Conservation (phyloP, 225 moss, liverwort and hornwort species). For the Bryoerythrophyllum caledonicum region DNA sequence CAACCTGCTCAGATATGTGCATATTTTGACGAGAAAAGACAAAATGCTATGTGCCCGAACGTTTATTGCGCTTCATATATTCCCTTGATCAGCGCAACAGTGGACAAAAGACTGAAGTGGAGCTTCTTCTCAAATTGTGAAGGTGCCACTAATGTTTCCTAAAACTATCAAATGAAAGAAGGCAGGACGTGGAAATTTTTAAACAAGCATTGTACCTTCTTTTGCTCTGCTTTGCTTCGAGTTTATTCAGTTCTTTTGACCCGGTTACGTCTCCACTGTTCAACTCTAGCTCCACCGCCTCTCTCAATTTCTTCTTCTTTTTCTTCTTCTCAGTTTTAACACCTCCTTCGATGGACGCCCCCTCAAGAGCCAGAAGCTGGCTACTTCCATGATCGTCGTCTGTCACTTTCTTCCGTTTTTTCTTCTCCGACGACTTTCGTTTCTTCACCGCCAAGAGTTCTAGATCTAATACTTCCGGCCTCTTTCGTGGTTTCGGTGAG, state of each 20-base stretch:
- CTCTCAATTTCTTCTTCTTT: conserved; percentile 45
- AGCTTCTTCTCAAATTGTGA: not conserved
- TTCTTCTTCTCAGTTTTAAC: conserved; percentile 48
- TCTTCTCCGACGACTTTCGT: conserved; percentile 43
- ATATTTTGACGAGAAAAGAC: not conserved
- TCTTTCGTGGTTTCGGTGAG: conserved; percentile 17
- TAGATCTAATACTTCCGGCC: conserved; percentile 3
- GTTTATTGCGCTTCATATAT: conserved; percentile 1
- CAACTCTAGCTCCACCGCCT: conserved; percentile 14
- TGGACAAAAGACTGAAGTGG: conserved; percentile 10
- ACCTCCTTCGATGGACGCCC: conserved; percentile 33
- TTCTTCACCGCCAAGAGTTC: conserved; percentile 29
- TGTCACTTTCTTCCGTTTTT: conserved; percentile 25
- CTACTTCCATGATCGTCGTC: conserved; percentile 27
- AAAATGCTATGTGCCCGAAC: not conserved
- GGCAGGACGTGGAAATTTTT: not conserved
- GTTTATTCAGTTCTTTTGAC: conserved; percentile 16
- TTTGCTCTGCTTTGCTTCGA: conserved; percentile 24
- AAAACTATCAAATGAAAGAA: conserved; percentile 7
- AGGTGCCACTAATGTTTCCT: not conserved
- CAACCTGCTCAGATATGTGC: not conserved
- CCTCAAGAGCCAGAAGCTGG: conserved; percentile 48
- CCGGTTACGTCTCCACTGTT: conserved; percentile 19
- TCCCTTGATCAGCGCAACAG: not conserved
- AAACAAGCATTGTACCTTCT: conserved; percentile 35